Evolutionary conservation across 1,139 yeast species (phyloP), one percentile per base, ranked within the genome.

Genomic region (Arxiozyma telluris): DNA sequence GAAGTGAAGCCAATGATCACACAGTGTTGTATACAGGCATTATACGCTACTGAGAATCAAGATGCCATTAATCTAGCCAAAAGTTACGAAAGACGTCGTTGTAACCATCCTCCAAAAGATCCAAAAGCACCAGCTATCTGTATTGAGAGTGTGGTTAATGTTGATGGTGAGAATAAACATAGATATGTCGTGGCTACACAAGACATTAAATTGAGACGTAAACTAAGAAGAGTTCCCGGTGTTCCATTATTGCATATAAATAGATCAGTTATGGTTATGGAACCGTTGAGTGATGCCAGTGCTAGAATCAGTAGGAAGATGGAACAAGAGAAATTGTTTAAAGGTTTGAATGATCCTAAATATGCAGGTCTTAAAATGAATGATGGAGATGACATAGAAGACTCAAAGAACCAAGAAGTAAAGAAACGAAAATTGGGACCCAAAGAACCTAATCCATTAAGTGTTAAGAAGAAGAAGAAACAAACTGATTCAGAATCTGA

Each of bases 261-360:
- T 65, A 77, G 96, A 59, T 82, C 96, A 0, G 98, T 94, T 23
- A 87, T 93, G 93, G 84, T 93, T 47, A 84, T 93, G 94, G 99
- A 93, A 70, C 96, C 96, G 17, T 74, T 91, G 60, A 86, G 96
- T 51, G 80, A 79, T 48, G 87, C 87, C 12, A 85, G 94, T 49
- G 76, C 78, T 20, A 71, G 73, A 52, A 79, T 77, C 41, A 82
- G 87, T 47, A 71, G 72, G 46, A 64, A 70, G 41, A 73, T 78
- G 50, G 98, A 93, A 68, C 67, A 72, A 6, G 74, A 76, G 44
- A 93, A 94, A 65, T 75, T 93, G 51, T 80, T 80, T 5, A 80
- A 77, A 30, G 98, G 98, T 0, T 77, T 93, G 65, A 91, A 91
- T 50, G 73, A 68, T 22, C 72, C 71, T 9, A 70, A 66, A 49